Evolutionary conservation across 495 filamentous ascomycete genomes (phyloP).

Genomic region (Bryoglossum gracile): DNA sequence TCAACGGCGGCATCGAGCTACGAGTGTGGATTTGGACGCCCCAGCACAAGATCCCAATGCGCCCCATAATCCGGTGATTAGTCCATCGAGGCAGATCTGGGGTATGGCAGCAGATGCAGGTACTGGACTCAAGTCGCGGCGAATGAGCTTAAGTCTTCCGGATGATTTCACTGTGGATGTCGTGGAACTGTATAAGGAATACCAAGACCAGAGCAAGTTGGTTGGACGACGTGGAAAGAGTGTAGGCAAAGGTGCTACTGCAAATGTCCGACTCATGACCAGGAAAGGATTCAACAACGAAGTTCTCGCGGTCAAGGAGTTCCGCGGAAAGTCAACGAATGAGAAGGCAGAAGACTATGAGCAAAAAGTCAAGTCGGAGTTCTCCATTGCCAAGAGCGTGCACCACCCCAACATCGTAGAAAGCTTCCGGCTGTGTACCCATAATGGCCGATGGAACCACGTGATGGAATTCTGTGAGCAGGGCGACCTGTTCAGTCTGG

Average conservation of each 20-base stretch:
- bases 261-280: slow-evolving; percentile 63
- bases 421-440: slow-evolving; percentile 60
- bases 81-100: slow-evolving; percentile 31
- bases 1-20: slow-evolving; percentile 15
- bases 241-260: slow-evolving; percentile 66
- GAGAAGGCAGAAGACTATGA: slow-evolving; percentile 62
- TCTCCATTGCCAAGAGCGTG: slow-evolving; percentile 65
- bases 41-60: slow-evolving; percentile 1
- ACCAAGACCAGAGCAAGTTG: slow-evolving; percentile 49
- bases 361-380: slow-evolving; percentile 76
- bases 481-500: slow-evolving; percentile 65
- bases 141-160: slow-evolving; percentile 54
- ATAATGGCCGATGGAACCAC: slow-evolving; percentile 64
- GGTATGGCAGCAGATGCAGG: slow-evolving; percentile 50
- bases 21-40: slow-evolving; percentile 20
- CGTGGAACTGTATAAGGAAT: slow-evolving; percentile 53
- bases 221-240: slow-evolving; percentile 54
- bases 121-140: slow-evolving; percentile 57
- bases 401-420: slow-evolving; percentile 75
- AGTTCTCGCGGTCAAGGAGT: slow-evolving; percentile 72
- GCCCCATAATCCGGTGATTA: neutral
- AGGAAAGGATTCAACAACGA: slow-evolving; percentile 46
- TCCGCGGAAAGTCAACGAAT: slow-evolving; percentile 51
- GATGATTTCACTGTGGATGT: slow-evolving; percentile 58
- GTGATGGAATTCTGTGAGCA: slow-evolving; percentile 79